These are phyloP conservation scores for Phytophthora quininea DNA, from an alignment of 352 stramenopile genomes.

Conservation along the genomic window DNA sequence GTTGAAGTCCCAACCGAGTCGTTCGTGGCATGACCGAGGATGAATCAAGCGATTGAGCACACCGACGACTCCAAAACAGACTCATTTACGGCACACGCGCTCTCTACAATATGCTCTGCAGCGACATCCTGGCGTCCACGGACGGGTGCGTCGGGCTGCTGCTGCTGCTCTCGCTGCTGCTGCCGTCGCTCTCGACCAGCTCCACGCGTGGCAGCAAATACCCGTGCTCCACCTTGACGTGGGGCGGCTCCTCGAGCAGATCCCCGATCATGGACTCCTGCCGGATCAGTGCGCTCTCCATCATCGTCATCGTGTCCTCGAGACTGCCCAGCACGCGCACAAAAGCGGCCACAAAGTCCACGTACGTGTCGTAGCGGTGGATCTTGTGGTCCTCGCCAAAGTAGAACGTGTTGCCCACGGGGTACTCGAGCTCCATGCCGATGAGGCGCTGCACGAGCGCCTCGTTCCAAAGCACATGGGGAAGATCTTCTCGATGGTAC, in stretches of 20 bases:
- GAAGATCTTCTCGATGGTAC: conserved; percentile 73
- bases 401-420: conserved; percentile 65
- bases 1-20: conserved; percentile 1
- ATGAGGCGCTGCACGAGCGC: conserved; percentile 70
- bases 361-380: conserved; percentile 60
- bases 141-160: not conserved
- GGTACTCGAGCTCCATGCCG: conserved; percentile 54
- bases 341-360: conserved; percentile 63
- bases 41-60: not conserved
- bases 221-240: conserved; percentile 14
- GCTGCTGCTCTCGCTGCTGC: conserved; percentile 21
- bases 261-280: conserved; percentile 65
- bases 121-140: conserved; percentile 26
- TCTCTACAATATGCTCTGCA: conserved; percentile 27
- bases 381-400: conserved; percentile 63
- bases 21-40: not conserved
- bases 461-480: conserved; percentile 73
- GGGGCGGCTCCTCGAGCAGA: conserved; percentile 33
- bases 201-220: conserved; percentile 7
- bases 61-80: conserved; percentile 4
- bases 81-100: not conserved
- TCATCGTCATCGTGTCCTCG: conserved; percentile 49
- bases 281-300: conserved; percentile 60
- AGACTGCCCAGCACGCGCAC: conserved; percentile 47
- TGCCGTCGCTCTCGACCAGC: conserved; percentile 23